These are phyloP conservation scores for Tetrahymena thermophila DNA, from an alignment of 73 alveolate genomes.

Conservation along the genomic window DNA sequence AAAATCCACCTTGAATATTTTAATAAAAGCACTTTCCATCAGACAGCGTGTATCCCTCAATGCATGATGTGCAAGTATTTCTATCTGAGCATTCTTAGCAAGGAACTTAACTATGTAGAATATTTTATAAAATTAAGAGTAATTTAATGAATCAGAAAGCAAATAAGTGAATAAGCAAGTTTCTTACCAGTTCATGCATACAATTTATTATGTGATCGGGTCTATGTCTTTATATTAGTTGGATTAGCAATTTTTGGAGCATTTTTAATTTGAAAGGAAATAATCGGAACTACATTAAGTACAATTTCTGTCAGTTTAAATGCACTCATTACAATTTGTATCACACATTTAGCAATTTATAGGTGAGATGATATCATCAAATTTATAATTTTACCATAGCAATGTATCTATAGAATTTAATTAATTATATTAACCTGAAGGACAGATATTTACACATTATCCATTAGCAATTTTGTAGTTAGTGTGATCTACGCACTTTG, in stretches of 20 bases:
- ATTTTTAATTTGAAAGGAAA: background rate
- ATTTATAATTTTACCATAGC: background rate
- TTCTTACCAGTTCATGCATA: background rate
- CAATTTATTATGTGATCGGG: background rate
- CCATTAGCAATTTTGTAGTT: background rate
- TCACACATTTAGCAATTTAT: background rate
- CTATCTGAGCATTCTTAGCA: background rate
- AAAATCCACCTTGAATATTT: background rate
- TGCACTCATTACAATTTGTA: background rate
- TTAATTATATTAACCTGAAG: background rate
- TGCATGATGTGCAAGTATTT: background rate
- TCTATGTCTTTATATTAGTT: background rate
- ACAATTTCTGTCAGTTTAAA: background rate
- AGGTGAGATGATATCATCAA: background rate
- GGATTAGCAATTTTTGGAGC: background rate
- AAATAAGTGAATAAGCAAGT: background rate
- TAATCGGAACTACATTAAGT: background rate
- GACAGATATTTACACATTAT: background rate
- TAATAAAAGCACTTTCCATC: background rate
- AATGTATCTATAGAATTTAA: background rate
- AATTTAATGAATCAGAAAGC: too few species aligned
- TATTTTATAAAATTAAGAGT: background rate
- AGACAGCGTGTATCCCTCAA: background rate
- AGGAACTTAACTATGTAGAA: background rate
- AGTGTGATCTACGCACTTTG: background rate